These are phyloP conservation scores for Ampelomyces quisqualis DNA, from an alignment of 2,329 filamentous ascomycete genomes.

Conservation along the genomic window DNA sequence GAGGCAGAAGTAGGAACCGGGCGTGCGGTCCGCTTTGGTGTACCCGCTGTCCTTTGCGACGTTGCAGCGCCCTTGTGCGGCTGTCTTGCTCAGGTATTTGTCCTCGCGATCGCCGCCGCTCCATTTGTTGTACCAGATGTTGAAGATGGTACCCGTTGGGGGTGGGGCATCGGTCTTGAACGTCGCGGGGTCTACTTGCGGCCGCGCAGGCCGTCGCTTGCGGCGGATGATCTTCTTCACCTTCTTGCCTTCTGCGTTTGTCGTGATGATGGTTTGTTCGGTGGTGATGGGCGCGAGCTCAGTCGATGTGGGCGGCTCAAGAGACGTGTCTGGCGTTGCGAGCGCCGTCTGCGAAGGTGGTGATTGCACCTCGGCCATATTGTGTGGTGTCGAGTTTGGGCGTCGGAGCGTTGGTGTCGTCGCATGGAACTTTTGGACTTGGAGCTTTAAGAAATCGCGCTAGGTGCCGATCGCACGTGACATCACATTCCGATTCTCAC, in stretches of 20 bases:
- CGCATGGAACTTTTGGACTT: constrained; percentile 20
- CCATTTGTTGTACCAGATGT: constrained; percentile 99
- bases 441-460: constrained; percentile 9
- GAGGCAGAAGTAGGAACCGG: constrained; percentile 83
- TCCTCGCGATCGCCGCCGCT: constrained; percentile 92
- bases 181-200: constrained; percentile 82
- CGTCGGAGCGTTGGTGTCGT: constrained; percentile 5
- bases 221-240: constrained; percentile 90
- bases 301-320: constrained; percentile 22
- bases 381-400: constrained; percentile 10
- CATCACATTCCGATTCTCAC: too few species aligned
- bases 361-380: constrained; percentile 36
- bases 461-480: constrained; percentile 21
- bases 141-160: constrained; percentile 93
- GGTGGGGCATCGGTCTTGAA: constrained; percentile 82
- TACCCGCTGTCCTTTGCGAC: constrained; percentile 65
- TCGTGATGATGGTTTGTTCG: constrained; percentile 37
- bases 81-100: constrained; percentile 79
- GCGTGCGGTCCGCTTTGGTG: constrained; percentile 52
- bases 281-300: constrained; percentile 28
- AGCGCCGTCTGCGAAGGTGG: constrained; percentile 24
- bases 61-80: constrained; percentile 83
- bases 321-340: constrained; percentile 11
- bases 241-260: constrained; percentile 58
- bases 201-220: constrained; percentile 84